These are phyloP conservation scores for Picea mariana DNA, from an alignment of 83 land plant species.

Conservation along the genomic window DNA sequence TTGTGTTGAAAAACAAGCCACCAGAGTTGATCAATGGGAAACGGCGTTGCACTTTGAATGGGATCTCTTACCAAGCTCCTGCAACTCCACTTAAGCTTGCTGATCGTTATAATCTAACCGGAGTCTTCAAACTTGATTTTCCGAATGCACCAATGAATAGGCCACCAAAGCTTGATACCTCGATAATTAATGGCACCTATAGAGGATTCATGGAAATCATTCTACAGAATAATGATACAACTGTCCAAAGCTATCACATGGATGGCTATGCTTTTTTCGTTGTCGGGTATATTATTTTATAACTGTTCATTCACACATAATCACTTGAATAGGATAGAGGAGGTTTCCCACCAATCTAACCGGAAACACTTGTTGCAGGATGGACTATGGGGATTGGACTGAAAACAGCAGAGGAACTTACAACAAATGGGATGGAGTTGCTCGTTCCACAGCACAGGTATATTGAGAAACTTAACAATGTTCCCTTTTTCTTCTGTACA, in stretches of 20 bases:
- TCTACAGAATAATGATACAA: conserved; percentile 73
- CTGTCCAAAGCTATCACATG: conserved; percentile 75
- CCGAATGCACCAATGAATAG: conserved; percentile 55
- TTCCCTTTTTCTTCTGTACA: neutral
- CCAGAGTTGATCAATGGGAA: conserved; percentile 59
- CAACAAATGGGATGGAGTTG: conserved; percentile 90
- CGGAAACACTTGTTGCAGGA: conserved; percentile 38
- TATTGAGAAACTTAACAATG: neutral
- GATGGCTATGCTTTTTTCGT: conserved; percentile 90
- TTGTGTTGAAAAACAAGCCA: conserved; percentile 50
- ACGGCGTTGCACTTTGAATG: conserved; percentile 63
- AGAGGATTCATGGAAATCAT: conserved; percentile 82
- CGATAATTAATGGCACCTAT: conserved; percentile 76
- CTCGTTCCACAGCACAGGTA: conserved; percentile 87
- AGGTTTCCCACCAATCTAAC: neutral
- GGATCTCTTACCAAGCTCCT: conserved; percentile 64
- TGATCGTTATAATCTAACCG: conserved; percentile 56
- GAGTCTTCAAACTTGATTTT: conserved; percentile 69
- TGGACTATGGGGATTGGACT: conserved; percentile 86
- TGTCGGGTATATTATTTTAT: conserved; percentile 62
- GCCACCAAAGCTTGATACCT: conserved; percentile 52
- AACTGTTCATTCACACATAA: neutral
- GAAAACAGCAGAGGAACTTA: conserved; percentile 77
- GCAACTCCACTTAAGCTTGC: conserved; percentile 84
- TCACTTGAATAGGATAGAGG: neutral